These are phyloP conservation scores for Cordyceps cicadae DNA, from an alignment of 2,329 filamentous ascomycete species.

Conservation along the genomic window DNA sequence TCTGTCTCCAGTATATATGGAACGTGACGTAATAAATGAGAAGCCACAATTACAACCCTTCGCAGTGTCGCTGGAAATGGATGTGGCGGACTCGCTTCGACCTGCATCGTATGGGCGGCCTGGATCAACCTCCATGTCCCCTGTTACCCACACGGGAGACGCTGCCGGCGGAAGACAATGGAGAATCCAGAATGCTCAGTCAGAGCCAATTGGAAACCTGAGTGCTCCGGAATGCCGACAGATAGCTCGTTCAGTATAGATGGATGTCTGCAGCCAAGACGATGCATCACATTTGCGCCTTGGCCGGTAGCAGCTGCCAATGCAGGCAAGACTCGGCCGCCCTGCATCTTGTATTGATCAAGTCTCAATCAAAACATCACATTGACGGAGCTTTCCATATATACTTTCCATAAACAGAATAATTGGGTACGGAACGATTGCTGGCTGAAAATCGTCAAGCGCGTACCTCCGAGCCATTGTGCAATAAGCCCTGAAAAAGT, in stretches of 20 bases:
- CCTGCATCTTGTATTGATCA: not conserved
- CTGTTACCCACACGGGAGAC: not conserved
- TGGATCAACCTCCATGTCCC: not conserved
- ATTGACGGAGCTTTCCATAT: not conserved
- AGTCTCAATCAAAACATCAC: not conserved
- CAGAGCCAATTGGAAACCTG: not conserved
- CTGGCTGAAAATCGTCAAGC: not conserved
- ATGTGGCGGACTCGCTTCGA: not conserved
- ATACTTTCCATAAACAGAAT: not conserved
- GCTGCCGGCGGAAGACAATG: not conserved
- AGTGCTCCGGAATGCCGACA: not conserved
- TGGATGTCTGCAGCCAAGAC: not conserved
- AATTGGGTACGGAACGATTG: not conserved
- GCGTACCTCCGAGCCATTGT: not conserved
- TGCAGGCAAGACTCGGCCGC: not conserved
- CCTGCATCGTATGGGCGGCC: not conserved
- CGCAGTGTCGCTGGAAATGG: not conserved
- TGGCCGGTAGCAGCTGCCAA: not conserved
- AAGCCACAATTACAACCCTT: slow-evolving; percentile 4
- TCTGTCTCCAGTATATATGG: slow-evolving; percentile 1
- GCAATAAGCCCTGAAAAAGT: not conserved
- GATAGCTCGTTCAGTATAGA: not conserved
- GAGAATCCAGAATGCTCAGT: not conserved
- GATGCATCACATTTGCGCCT: not conserved
- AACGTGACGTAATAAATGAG: slow-evolving; percentile 7